Evolutionary conservation across 129 eudicot genomes (phyloP), one percentile per base, ranked within the genome.

Genomic region (Chrysanthemum makinoi): DNA sequence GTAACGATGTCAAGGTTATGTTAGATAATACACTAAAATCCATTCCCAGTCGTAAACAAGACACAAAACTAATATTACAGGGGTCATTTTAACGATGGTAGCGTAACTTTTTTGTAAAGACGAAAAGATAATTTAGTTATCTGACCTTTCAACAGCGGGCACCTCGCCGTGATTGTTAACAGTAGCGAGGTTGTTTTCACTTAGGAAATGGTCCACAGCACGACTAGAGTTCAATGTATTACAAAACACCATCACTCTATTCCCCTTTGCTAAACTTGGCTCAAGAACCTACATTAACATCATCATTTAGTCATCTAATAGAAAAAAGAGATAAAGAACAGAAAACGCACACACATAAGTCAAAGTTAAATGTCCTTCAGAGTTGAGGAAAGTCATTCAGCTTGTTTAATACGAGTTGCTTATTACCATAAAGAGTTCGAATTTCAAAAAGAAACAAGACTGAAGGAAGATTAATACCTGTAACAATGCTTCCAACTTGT

Each of bases 131-230:
- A 54, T 55, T 43, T 55, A 10, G 65, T 62, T 54, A 46, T 74
- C 83, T 82, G 68, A 94, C 99, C 99, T 86, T 80, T 94, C 89
- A 62, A 84, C 97, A 18, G 97, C 96, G 0, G 99, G 99, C 10
- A 94, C 99, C 84, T 93, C 98, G 47, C 98, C 98, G 59, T 93
- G 98, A 82, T 93, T 89, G 85, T 93, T 93, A 72, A 93, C 98
- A 17, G 98, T 89, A 74, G 91, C 89, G 14, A 93, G 75, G 66
- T 85, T 90, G 68, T 89, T 93, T 80, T 93, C 96, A 71, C 65
- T 30, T 66, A 93, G 84, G 62, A 87, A 89, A 79, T 93, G 96
- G 70, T 93, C 98, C 58, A 93, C 96, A 8, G 98, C 98, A 68
- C 98, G 98, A 53, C 98, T 89, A 48, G 98, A 93, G 77, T 84